A percentile compares a stretch with the other conserved stretches of the same genome.
Conservation (phyloP, 2,329 filamentous ascomycete genomes). For the Leptographium flavum region DNA sequence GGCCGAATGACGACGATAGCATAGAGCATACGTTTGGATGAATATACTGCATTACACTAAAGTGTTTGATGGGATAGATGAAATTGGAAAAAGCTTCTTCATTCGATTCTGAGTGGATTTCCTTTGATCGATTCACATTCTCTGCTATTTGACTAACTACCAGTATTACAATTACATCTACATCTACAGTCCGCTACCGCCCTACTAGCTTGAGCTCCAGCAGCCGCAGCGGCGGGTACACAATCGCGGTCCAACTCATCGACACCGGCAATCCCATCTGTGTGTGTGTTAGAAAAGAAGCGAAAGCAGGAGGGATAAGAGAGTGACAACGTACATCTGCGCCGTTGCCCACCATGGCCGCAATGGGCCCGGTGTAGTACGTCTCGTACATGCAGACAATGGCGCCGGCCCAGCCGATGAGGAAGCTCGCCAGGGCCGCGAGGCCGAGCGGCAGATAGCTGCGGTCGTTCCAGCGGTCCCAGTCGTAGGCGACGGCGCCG, state of each 20-base stretch:
- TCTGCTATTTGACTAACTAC: too few relatives aligned
- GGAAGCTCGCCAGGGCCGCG: slow-evolving; percentile 45
- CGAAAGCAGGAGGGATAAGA: background rate
- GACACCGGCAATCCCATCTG: slow-evolving; percentile 14
- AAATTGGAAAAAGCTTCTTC: too few relatives aligned
- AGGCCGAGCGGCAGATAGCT: slow-evolving; percentile 45
- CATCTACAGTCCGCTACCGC: background rate
- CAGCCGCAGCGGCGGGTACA: slow-evolving; percentile 13
- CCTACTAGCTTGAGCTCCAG: slow-evolving; percentile 12
- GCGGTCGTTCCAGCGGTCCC: slow-evolving; percentile 46
- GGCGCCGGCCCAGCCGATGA: slow-evolving; percentile 50
- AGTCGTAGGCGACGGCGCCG: slow-evolving; percentile 36
- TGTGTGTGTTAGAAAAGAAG: background rate
- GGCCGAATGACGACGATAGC: too few relatives aligned
- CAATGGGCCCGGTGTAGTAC: slow-evolving; percentile 49
- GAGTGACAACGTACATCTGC: slow-evolving; percentile 8
- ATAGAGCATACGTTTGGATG: too few relatives aligned
- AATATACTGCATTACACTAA: background rate
- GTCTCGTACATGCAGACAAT: slow-evolving; percentile 55
- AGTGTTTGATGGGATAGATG: too few relatives aligned
- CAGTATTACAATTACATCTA: too few relatives aligned
- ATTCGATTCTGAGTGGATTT: too few relatives aligned
- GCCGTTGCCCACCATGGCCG: slow-evolving; percentile 11
- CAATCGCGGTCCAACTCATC: slow-evolving; percentile 12
- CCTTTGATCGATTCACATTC: too few relatives aligned